Percentiles rank a stretch among this genome's conserved stretches.
Evolutionary conservation across 2,329 filamentous ascomycete genomes (phyloP).

Genomic region (Aspergillus pseudonomiae): DNA sequence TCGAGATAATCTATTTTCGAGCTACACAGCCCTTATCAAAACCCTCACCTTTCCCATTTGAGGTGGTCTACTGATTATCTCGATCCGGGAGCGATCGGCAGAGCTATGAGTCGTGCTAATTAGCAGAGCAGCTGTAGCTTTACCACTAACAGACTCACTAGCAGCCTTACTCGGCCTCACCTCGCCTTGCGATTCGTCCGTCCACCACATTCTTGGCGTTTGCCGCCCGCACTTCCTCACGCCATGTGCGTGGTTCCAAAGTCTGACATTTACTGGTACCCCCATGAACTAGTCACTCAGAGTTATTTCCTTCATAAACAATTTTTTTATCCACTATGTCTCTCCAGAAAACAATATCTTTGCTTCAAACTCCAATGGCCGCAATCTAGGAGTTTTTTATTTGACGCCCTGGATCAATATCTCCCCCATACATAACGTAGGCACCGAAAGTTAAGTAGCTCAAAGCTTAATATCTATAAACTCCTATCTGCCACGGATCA

Average conservation of each 20-base stretch:
- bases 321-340: neutral
- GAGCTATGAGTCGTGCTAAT: neutral
- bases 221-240: neutral
- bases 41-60: neutral
- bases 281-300: neutral
- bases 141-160: neutral
- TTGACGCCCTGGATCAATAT: neutral
- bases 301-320: neutral
- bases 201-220: constrained; percentile 1
- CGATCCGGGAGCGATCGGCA: neutral
- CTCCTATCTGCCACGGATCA: neutral
- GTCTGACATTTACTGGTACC: neutral
- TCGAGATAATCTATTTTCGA: neutral
- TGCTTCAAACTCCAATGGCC: neutral
- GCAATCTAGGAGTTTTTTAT: neutral
- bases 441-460: constrained; percentile 3
- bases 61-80: neutral
- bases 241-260: constrained; percentile 14
- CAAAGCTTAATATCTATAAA: constrained; percentile 3
- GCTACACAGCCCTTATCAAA: constrained; percentile 2
- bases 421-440: constrained; percentile 4
- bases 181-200: neutral
- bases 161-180: neutral
- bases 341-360: neutral
- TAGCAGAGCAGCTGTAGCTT: too few relatives aligned